Evolutionary conservation across 768 basidiomycete genomes (phyloP).

Genomic region (Rhizopogon rudus): DNA sequence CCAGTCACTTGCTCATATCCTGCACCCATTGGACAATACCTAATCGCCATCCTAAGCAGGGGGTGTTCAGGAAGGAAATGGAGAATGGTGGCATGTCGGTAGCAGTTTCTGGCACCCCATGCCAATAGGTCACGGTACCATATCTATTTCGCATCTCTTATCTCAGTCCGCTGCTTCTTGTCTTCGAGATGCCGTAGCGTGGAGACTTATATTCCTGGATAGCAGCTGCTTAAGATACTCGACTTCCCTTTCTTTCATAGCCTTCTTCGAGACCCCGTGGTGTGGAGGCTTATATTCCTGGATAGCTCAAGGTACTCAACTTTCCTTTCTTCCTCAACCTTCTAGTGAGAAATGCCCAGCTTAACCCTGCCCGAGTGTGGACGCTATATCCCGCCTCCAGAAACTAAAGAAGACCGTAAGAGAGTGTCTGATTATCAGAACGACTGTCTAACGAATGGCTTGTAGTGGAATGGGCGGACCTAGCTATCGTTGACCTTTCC

Average conservation of each 20-base stretch:
- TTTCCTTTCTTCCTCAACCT: too few species aligned
- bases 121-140: not conserved
- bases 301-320: not conserved
- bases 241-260: too few species aligned
- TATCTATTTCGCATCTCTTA: not conserved
- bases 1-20: too few species aligned
- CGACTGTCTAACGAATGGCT: not conserved
- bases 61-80: not conserved
- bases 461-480: slow-evolving; percentile 32
- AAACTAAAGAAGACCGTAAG: slow-evolving; percentile 27
- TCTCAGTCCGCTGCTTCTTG: not conserved
- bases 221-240: too few species aligned
- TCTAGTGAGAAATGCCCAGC: not conserved
- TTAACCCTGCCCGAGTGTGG: slow-evolving; percentile 26
- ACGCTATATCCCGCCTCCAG: slow-evolving; percentile 25
- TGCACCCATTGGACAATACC: too few species aligned
- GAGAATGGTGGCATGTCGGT: not conserved
- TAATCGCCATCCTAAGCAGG: too few species aligned
- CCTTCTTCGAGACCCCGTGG: not conserved
- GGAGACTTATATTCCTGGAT: not conserved
- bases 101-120: not conserved
- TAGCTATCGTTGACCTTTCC: slow-evolving; percentile 29
- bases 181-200: not conserved
- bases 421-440: not conserved
- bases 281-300: not conserved